Conservation (phyloP, 179 eudicot species). For the Patellifolia procumbens region DNA sequence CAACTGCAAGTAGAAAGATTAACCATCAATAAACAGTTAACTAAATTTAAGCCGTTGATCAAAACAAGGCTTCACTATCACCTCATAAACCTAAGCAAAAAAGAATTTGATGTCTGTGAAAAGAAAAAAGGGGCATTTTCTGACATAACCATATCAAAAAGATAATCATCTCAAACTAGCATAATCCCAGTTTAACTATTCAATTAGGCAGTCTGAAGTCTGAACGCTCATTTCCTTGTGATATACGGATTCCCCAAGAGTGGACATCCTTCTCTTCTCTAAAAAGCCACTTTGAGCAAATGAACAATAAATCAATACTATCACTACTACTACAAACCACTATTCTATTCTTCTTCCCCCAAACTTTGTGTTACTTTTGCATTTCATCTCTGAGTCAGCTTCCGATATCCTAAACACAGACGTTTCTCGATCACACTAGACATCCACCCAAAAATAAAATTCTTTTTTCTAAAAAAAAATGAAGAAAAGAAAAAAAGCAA, state of each 20-base stretch:
- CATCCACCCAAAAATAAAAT: slow-evolving; percentile 31
- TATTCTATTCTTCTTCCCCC: neutral
- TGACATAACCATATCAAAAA: neutral
- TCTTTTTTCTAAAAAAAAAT: slow-evolving; percentile 17
- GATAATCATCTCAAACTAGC: neutral
- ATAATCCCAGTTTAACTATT: neutral
- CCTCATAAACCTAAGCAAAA: neutral
- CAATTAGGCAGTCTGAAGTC: slow-evolving; percentile 20
- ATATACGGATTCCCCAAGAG: slow-evolving; percentile 16
- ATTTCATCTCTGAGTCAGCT: slow-evolving; percentile 7
- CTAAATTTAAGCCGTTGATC: slow-evolving; percentile 1
- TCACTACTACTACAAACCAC: neutral
- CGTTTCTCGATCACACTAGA: slow-evolving; percentile 17
- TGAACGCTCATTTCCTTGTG: slow-evolving; percentile 28
- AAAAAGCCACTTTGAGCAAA: slow-evolving; percentile 26
- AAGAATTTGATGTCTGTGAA: slow-evolving; percentile 9
- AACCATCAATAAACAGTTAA: neutral
- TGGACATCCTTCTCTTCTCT: slow-evolving; percentile 29
- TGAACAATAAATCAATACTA: slow-evolving; percentile 1
- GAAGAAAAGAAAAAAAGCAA: neutral
- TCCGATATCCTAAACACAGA: slow-evolving; percentile 22
- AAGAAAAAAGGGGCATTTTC: neutral
- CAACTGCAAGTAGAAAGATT: neutral
- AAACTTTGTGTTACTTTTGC: neutral
- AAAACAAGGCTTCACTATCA: neutral